Evolutionary conservation across 1,139 yeast species (phyloP).

Genomic region (Nadsonia starkeyi-henricii): DNA sequence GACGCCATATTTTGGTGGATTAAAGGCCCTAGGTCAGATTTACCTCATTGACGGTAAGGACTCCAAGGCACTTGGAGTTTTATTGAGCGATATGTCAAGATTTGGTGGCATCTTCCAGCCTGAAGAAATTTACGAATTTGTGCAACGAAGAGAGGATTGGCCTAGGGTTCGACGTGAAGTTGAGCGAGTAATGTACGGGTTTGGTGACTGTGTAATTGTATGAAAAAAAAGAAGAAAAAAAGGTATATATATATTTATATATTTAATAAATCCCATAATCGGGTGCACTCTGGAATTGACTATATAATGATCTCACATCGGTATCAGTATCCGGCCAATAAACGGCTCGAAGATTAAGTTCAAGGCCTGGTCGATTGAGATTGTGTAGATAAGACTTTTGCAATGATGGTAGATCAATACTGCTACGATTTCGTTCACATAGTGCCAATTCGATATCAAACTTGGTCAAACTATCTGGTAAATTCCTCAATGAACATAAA

Average conservation of each 20-base stretch:
- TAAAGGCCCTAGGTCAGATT: slow-evolving; percentile 73
- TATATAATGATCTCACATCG: not conserved
- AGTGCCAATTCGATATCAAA: slow-evolving; percentile 9
- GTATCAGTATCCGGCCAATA: slow-evolving; percentile 1
- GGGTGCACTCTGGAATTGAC: not conserved
- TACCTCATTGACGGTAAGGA: slow-evolving; percentile 63
- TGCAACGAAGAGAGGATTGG: slow-evolving; percentile 85
- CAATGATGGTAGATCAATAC: not conserved
- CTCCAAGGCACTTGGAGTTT: slow-evolving; percentile 71
- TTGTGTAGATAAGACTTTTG: not conserved
- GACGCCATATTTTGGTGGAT: slow-evolving; percentile 62
- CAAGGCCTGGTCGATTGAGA: not conserved
- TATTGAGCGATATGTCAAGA: slow-evolving; percentile 70
- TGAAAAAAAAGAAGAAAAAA: slow-evolving; percentile 33
- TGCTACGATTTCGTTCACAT: not conserved
- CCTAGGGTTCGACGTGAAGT: slow-evolving; percentile 57
- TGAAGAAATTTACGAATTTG: slow-evolving; percentile 87
- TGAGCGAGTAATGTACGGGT: slow-evolving; percentile 90
- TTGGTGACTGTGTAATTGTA: slow-evolving; percentile 39
- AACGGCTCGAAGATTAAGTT: slow-evolving; percentile 1
- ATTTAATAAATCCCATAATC: not conserved
- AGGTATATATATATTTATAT: not conserved
- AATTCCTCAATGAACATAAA: slow-evolving; percentile 9
- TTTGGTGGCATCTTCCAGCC: slow-evolving; percentile 85
- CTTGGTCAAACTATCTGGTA: slow-evolving; percentile 10